Percentiles rank a stretch among this genome's conserved stretches.
Evolutionary conservation across 139 green algal species (phyloP).

Genomic region (Volvox reticuliferus): DNA sequence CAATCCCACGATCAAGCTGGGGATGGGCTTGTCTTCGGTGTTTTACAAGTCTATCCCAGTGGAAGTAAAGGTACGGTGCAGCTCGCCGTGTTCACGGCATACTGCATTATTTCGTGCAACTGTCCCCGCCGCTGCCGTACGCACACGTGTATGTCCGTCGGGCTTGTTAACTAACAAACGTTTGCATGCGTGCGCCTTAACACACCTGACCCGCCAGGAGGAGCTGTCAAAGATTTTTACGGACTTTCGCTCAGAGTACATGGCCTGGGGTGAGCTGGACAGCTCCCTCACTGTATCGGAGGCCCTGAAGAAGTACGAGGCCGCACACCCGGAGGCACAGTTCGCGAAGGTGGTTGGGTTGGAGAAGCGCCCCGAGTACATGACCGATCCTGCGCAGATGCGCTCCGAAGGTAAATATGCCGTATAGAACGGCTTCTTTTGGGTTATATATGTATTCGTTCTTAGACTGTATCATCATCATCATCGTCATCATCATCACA

Average conservation of each 20-base stretch:
- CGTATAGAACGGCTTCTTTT: too few relatives aligned
- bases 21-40: neutral
- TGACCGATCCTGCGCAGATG: slow-evolving; percentile 23
- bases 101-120: neutral
- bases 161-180: too few relatives aligned
- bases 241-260: neutral
- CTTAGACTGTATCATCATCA: too few relatives aligned
- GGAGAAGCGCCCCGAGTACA: neutral
- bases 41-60: neutral
- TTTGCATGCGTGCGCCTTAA: neutral
- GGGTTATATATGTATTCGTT: too few relatives aligned
- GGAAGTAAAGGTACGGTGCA: neutral
- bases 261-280: neutral
- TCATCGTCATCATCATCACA: too few relatives aligned
- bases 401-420: neutral
- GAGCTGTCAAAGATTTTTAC: neutral
- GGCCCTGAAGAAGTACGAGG: neutral
- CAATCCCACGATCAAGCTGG: neutral
- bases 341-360: neutral
- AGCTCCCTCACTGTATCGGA: neutral
- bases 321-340: neutral
- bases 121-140: neutral
- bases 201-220: neutral
- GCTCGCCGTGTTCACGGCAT: neutral
- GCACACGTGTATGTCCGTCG: too few relatives aligned